Evolutionary conservation across 352 stramenopile species (phyloP), one percentile per base, ranked within the genome.

Genomic region (Phytophthora quininea): DNA sequence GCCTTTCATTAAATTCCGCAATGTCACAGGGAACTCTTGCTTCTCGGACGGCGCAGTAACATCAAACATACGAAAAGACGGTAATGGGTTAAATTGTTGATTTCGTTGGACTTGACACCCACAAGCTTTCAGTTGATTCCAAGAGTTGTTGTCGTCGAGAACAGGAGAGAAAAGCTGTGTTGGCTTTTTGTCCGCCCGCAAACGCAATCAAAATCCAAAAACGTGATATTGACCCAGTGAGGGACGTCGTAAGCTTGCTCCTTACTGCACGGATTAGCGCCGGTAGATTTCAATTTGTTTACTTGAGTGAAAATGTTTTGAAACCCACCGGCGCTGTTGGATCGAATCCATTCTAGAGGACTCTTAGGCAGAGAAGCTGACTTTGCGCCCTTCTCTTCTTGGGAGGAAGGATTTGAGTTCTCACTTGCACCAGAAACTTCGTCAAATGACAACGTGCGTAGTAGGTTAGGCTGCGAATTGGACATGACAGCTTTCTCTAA

Each of bases 171-270:
- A 37, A 33, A 37, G 11, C 24, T 57, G 40, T 30, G 19, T 58
- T 33, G 42, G 40, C 3, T 31, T 62, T 42, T 63, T 31, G 42
- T 27, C 59, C 52, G 58, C 4, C 48, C 58, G 37, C 86, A 94
- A 31, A 63, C 63, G 47, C 88, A 93, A 31, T 91, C 84, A 57
- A 90, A 93, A 64, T 95, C 86, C 48, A 96, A 74, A 62, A 96
- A 97, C 12, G 82, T 91, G 30, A 97, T 84, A 61, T 95, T 95
- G 8, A 97, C 89, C 96, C 96, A 99, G 72, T 99, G 97, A 0
- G 97, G 97, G 29, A 98, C 84, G 52, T 98, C 93, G 68, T 97
- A 98, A 4, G 46, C 63, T 10, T 67, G 56, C 4, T 45, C 32
- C 10, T 62, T 50, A 2, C 15, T 48, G 11, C 50, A 31, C 49